phyloP scores from a whole-genome alignment of 805 yeast species.

The Starmera caribaea region DNA sequence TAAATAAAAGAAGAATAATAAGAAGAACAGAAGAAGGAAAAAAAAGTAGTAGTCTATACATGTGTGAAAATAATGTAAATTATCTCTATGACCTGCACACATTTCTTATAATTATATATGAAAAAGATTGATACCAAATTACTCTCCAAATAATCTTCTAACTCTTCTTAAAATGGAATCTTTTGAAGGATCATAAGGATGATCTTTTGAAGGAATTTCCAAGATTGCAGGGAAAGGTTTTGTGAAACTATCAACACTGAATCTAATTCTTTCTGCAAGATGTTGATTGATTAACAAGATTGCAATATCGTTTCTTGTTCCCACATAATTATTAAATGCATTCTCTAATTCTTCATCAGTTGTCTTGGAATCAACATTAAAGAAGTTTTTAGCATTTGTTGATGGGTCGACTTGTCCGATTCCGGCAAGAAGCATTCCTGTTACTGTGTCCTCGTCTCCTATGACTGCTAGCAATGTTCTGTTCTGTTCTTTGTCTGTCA shows the following conservation, averaged over 20 bases:
- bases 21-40: neutral
- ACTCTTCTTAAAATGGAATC: constrained; percentile 93
- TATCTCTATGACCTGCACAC: constrained; percentile 12
- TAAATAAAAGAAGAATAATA: neutral
- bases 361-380: constrained; percentile 70
- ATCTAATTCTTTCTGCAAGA: constrained; percentile 83
- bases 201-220: constrained; percentile 97
- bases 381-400: constrained; percentile 65
- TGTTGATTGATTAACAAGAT: constrained; percentile 90
- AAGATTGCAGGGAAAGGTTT: constrained; percentile 93
- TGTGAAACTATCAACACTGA: constrained; percentile 71
- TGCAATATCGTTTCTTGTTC: constrained; percentile 79
- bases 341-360: constrained; percentile 63
- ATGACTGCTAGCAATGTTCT: constrained; percentile 85
- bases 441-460: constrained; percentile 96
- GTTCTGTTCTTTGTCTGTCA: constrained; percentile 38
- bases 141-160: constrained; percentile 91
- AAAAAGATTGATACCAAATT: constrained; percentile 6
- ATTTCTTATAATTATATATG: constrained; percentile 1
- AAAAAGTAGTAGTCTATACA: neutral
- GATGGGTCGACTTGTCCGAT: constrained; percentile 69
- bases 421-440: constrained; percentile 93
- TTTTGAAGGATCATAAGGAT: constrained; percentile 96
- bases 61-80: neutral
- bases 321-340: constrained; percentile 68